Base-by-base conservation (phyloP, 306 rosid genomes). In the Vachellia collinsii region DNA sequence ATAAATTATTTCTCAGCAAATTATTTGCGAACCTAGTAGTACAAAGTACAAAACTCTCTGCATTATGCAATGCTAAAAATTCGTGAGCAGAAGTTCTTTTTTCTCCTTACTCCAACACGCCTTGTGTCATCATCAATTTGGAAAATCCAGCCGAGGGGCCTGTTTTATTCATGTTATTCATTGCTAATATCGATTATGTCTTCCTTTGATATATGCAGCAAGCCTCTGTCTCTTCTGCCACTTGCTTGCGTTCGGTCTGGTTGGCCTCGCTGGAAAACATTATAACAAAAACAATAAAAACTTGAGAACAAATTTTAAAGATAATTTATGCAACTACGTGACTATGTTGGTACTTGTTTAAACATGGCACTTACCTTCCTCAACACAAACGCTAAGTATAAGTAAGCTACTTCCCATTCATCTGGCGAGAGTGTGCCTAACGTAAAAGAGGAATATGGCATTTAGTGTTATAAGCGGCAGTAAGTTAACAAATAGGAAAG, bases 351-450 rank as follows among this genome's bases (percentile, higher is more conserved):
- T 43, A 59, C 36, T 23, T 44, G 8, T 70, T 5, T 11, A 23
- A 70, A 46, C 39, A 70, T 8, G 58, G 3, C 9, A 74, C 87
- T 74, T 43, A 87, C 91, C 95, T 91, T 89, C 80, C 83, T 86
- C 78, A 87, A 79, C 64, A 89, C 91, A 77, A 89, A 91, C 19
- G 93, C 77, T 78, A 89, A 79, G 84, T 91, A 91, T 29, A 89
- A 83, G 87, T 91, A 83, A 25, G 95, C 89, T 56, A 83, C 93
- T 82, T 91, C 93, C 93, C 95, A 91, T 80, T 91, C 93, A 74
- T 91, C 93, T 19, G 80, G 79, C 6, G 95, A 91, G 51, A 91
- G 76, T 17, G 95, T 91, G 76, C 90, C 94, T 88, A 58, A 70
- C 50, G 12, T n/a, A 67, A 1, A 76, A 59, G 10, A 61, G 34